Conservation (phyloP, 2,329 filamentous ascomycete species). For the Akanthomyces muscarius region DNA sequence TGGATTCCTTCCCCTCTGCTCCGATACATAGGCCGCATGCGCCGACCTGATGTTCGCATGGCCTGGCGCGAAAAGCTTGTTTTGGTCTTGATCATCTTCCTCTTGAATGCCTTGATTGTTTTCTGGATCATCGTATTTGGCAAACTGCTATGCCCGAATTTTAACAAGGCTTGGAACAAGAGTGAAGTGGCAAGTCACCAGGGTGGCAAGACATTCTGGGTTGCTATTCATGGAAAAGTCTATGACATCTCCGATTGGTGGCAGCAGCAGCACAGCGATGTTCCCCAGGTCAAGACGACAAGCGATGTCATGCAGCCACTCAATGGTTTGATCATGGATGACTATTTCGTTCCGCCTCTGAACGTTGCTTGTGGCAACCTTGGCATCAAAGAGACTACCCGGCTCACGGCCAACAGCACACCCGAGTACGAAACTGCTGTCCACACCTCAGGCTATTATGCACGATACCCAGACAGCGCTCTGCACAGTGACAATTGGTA, state of each 20-base stretch:
- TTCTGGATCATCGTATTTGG: conserved; percentile 94
- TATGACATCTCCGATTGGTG: conserved; percentile 93
- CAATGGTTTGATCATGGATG: conserved; percentile 72
- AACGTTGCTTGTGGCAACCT: conserved; percentile 69
- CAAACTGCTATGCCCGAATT: conserved; percentile 81
- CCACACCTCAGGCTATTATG: conserved; percentile 66
- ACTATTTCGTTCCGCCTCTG: conserved; percentile 82
- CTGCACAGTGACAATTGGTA: conserved; percentile 75
- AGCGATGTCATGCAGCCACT: conserved; percentile 68
- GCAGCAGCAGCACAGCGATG: conserved; percentile 79
- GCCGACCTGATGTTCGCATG: conserved; percentile 91
- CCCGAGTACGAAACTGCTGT: conserved; percentile 49
- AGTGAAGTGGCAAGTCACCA: conserved; percentile 67
- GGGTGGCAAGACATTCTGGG: conserved; percentile 75
- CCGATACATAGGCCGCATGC: conserved; percentile 85
- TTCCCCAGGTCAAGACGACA: conserved; percentile 51
- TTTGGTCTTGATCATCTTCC: conserved; percentile 71
- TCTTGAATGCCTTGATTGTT: conserved; percentile 76
- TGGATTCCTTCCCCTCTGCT: conserved; percentile 90
- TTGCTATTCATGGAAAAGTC: conserved; percentile 80
- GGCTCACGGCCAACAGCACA: conserved; percentile 63
- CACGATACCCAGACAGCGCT: conserved; percentile 51
- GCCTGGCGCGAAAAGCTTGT: conserved; percentile 96
- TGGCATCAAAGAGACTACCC: conserved; percentile 54
- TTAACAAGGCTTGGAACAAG: conserved; percentile 79